A percentile compares a stretch with the other conserved stretches of the same genome.
phyloP scores from a whole-genome alignment of 768 basidiomycete genomes.

The Suillus subalutaceus region DNA sequence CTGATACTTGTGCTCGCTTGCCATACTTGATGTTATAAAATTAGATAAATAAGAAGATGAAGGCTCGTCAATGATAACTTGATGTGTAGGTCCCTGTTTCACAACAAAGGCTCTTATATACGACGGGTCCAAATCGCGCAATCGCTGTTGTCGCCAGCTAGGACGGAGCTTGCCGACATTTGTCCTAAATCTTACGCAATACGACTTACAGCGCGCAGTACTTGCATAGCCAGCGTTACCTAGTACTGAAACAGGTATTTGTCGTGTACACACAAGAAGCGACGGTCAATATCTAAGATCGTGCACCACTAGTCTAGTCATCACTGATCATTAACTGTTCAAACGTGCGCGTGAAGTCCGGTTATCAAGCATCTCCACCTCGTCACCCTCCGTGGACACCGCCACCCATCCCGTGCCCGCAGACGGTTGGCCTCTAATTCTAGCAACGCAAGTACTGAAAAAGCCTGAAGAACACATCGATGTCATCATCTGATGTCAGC shows the following conservation, averaged over 20 bases:
- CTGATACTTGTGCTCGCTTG: slow-evolving; percentile 49
- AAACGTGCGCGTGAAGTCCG: slow-evolving; percentile 19
- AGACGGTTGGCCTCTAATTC: slow-evolving; percentile 53
- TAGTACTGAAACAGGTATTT: neutral
- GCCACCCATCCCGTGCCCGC: slow-evolving; percentile 75
- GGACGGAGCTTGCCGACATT: slow-evolving; percentile 13
- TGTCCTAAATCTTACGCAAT: slow-evolving; percentile 21
- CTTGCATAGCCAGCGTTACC: neutral
- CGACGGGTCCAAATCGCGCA: slow-evolving; percentile 10
- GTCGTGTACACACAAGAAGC: neutral
- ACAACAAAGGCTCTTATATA: slow-evolving; percentile 11
- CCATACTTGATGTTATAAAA: neutral
- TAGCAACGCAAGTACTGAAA: slow-evolving; percentile 44
- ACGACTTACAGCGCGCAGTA: neutral
- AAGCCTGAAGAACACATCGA: slow-evolving; percentile 36
- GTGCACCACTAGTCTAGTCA: neutral
- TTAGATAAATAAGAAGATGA: slow-evolving; percentile 7
- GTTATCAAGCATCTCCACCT: slow-evolving; percentile 66
- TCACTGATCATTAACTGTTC: slow-evolving; percentile 12
- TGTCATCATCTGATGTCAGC: slow-evolving; percentile 9
- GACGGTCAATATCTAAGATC: neutral
- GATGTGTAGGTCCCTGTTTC: neutral
- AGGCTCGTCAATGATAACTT: neutral
- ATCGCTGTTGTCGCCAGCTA: slow-evolving; percentile 4
- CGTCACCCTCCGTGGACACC: slow-evolving; percentile 67